Evolutionary conservation across 805 yeast species (phyloP), one percentile per base, ranked within the genome.

Genomic region (Lachancea lanzarotensis): DNA sequence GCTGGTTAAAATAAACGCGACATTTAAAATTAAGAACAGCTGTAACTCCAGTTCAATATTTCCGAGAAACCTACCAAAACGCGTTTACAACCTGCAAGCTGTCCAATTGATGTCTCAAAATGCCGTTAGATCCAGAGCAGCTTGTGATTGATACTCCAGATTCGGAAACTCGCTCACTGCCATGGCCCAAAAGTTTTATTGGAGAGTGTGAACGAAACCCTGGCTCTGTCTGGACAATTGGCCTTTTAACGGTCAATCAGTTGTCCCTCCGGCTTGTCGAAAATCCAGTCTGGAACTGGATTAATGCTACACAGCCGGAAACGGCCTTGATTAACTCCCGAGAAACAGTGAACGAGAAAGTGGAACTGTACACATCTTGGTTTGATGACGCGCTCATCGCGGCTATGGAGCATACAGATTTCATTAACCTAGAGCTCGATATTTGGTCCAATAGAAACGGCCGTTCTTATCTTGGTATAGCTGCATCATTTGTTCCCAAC

Each of bases 381-480:
- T 40, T 33, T 25, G 32, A 33, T n/a, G 22, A 31, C 13, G 38
- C 31, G 20, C 38, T 40, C 6, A 32, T 19, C 3, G 22, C 31
- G 16, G 32, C 22, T 16, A n/a, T 40, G 38, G 33, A 33, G n/a
- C 32, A 40, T 19, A 32, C 38, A 10, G 38, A 31, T 22, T 33
- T 32, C 43, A 22, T 33, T 12, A 33, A 40, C 31, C 2, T 40
- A 16, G 32, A 32, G 25, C 38, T 33, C 3, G 43, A 22, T 40
- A 20, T 32, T 17, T 40, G 43, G 38, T 40, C 43, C 22, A 38
- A 31, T 33, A 38, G 32, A 11, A 40, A 40, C 26, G 43, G 43
- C 20, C 36, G 38, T 5, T 40, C 37, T 16, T 33, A 40, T 25
- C 31, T 40, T 8, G 43, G 33, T 31, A 26, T 33, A n/a, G 18